Evolutionary conservation across 768 basidiomycete species (phyloP).

Genomic region (Hebeloma cylindrosporum): DNA sequence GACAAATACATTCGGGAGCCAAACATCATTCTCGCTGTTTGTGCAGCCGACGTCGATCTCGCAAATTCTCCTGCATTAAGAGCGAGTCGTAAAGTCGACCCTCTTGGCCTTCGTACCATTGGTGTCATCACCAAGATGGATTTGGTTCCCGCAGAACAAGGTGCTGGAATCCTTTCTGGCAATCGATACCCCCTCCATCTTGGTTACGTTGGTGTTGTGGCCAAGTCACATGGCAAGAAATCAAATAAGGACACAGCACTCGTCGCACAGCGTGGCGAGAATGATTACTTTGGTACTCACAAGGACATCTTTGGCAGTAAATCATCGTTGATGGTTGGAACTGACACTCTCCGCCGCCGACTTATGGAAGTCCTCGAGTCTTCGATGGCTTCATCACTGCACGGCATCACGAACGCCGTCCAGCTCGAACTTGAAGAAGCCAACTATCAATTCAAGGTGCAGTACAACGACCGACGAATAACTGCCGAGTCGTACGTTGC

Average conservation of each 20-base stretch:
- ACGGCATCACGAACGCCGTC: constrained; percentile 95
- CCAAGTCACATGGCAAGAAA: constrained; percentile 69
- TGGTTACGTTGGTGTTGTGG: constrained; percentile 95
- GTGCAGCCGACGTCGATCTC: constrained; percentile 97
- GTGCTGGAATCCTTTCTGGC: constrained; percentile 77
- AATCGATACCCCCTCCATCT: constrained; percentile 97
- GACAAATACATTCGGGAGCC: constrained; percentile 99
- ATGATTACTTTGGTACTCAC: constrained; percentile 66
- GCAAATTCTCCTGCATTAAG: constrained; percentile 96
- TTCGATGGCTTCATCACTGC: constrained; percentile 94
- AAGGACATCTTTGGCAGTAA: constrained; percentile 60
- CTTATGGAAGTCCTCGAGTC: constrained; percentile 98
- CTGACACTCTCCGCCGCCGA: constrained; percentile 82
- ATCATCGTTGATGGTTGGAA: constrained; percentile 82
- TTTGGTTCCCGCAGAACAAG: constrained; percentile 82
- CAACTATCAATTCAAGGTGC: constrained; percentile 98
- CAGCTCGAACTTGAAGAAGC: constrained; percentile 97
- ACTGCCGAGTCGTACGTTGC: constrained; percentile 97
- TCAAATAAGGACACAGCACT: constrained; percentile 47
- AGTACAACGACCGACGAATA: constrained; percentile 94
- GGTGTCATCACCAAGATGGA: constrained; percentile 99
- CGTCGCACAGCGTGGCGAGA: constrained; percentile 56
- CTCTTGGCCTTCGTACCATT: constrained; percentile 91
- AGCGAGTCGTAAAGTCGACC: constrained; percentile 92
- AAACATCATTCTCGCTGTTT: constrained; percentile 99